Base-by-base conservation (phyloP, 2,329 filamentous ascomycete species). In the Aspergillus aculeatus region DNA sequence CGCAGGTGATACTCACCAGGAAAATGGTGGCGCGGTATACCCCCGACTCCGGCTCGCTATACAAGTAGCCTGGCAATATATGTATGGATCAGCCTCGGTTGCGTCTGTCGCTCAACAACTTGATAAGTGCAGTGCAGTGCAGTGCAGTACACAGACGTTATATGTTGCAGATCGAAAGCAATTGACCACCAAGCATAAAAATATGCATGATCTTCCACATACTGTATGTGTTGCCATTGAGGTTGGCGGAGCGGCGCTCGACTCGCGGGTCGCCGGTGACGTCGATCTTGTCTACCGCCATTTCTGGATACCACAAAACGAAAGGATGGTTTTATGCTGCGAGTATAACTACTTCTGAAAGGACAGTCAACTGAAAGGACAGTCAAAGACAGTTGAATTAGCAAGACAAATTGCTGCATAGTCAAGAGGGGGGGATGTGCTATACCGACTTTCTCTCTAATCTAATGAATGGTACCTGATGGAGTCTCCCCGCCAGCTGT, bases 171-270 rank as follows among this genome's bases (percentile, higher is more conserved):
- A 52, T 32, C 12, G 26, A n/a, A n/a, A 41, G 29, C 26, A 50
- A 50, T 44, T 3, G 26, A 29, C 26, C 26, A 29, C 26, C 26
- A 29, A 29, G 26, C 26, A 23, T 38, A 3, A 16, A 24, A 44
- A 7, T 29, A 23, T 41, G 29, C 14, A 59, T 52, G 12, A 24
- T 12, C 23, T 32, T 16, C 32, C 56, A 69, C 76, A 61, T 67
- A 81, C 81, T 85, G 78, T 95, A 96, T 35, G 81, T 90, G 68
- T 84, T 83, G 65, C 88, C 89, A 66, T 89, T 87, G 59, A 93
- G 79, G 55, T 80, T 77, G 47, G 86, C 83, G 57, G 83, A 86
- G 68, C 85, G 83, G 71, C 87, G 83, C 68, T 86, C 79, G 68
- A 92, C 82, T 63, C 90, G 84, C 35, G 86, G 70, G 78, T 94